phyloP scores from a whole-genome alignment of 495 filamentous ascomycete species.

The Aspergillus conjunctus region DNA sequence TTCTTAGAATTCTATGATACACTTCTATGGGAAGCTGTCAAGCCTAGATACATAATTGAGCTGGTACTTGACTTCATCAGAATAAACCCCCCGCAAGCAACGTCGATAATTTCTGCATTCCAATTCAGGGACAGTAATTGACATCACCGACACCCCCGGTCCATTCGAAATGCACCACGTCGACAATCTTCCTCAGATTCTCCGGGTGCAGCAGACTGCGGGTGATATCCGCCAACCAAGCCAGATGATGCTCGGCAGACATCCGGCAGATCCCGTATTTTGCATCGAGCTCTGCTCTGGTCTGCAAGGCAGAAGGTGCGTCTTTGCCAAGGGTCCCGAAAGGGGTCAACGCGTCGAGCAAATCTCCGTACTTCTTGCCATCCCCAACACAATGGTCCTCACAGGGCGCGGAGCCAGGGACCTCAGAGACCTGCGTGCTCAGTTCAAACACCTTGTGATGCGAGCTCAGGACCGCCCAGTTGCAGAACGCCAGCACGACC shows the following conservation, averaged over 20 bases:
- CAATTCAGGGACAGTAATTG: slow-evolving; percentile 25
- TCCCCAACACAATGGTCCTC: slow-evolving; percentile 12
- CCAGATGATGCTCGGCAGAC: slow-evolving; percentile 16
- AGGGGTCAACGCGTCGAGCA: slow-evolving; percentile 22
- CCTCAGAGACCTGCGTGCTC: slow-evolving; percentile 2
- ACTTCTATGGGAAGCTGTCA: no score
- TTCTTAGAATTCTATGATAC: no score
- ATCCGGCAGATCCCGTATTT: slow-evolving; percentile 17
- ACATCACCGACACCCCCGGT: slow-evolving; percentile 23
- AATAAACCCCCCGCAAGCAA: no score
- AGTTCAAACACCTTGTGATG: slow-evolving; percentile 33
- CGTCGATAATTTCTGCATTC: background rate
- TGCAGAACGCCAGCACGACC: slow-evolving; percentile 28
- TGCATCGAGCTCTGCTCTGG: slow-evolving; percentile 23
- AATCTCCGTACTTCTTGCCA: slow-evolving; percentile 11
- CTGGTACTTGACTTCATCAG: no score
- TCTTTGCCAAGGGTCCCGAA: slow-evolving; percentile 23
- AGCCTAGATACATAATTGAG: no score
- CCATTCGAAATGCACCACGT: slow-evolving; percentile 33
- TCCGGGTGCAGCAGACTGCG: slow-evolving; percentile 27
- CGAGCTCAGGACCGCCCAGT: slow-evolving; percentile 28
- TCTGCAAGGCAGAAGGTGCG: slow-evolving; percentile 6
- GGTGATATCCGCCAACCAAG: slow-evolving; percentile 32
- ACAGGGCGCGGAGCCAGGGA: slow-evolving; percentile 2
- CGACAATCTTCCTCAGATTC: slow-evolving; percentile 24